Evolutionary conservation across 306 rosid genomes (phyloP).

Genomic region (Rubus idaeus): DNA sequence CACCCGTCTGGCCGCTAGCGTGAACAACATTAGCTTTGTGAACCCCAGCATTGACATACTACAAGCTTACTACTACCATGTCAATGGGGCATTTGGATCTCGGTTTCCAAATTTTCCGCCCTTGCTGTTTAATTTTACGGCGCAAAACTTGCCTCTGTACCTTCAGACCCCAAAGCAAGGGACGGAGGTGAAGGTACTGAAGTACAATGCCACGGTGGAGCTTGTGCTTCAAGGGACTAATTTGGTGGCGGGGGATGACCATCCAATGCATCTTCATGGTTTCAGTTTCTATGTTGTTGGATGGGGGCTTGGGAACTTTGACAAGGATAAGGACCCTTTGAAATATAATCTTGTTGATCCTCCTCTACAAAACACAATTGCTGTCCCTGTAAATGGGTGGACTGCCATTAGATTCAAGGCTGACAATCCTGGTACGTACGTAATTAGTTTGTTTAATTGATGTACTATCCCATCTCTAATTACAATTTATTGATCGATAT

Average conservation of each 20-base stretch:
- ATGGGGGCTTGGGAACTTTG: constrained; percentile 30
- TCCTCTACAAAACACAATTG: constrained; percentile 28
- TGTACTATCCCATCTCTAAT: no score
- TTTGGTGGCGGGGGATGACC: constrained; percentile 29
- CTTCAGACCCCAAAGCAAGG: constrained; percentile 18
- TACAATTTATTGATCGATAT: neutral
- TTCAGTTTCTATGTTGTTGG: constrained; percentile 33
- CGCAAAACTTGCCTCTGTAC: constrained; percentile 12
- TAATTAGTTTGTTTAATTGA: neutral
- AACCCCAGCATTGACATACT: constrained; percentile 25
- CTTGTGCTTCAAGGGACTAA: constrained; percentile 35
- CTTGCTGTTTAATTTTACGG: constrained; percentile 28
- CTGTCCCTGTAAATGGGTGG: constrained; percentile 34
- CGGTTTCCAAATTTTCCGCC: constrained; percentile 28
- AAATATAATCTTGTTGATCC: constrained; percentile 34
- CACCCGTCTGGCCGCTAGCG: constrained; percentile 18
- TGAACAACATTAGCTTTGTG: constrained; percentile 39
- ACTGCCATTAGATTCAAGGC: constrained; percentile 33
- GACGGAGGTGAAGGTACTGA: constrained; percentile 31
- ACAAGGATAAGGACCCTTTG: constrained; percentile 30
- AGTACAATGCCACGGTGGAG: constrained; percentile 29
- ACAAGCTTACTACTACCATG: constrained; percentile 28
- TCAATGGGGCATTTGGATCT: constrained; percentile 19
- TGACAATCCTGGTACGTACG: constrained; percentile 21
- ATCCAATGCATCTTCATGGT: constrained; percentile 43